Conservation (phyloP, 305 asterid genomes). For the Fraxinus greggii region DNA sequence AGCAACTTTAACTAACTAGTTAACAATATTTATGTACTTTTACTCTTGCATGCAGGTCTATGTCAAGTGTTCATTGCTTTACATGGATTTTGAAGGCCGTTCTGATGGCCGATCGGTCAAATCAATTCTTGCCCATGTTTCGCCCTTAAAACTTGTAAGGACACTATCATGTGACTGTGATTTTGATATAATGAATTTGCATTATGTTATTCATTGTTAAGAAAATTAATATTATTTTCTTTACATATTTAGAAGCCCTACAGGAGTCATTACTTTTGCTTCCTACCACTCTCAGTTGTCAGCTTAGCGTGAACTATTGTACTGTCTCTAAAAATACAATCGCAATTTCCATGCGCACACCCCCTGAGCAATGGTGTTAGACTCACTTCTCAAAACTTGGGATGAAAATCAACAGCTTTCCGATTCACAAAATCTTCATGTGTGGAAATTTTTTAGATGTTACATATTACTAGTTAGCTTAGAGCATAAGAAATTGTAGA, state of each 20-base stretch:
- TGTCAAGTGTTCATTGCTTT: constrained; percentile 80
- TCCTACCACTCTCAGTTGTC: constrained; percentile 13
- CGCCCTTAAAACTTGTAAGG: constrained; percentile 90
- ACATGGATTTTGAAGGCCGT: constrained; percentile 96
- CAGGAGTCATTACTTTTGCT: neutral
- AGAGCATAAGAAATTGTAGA: constrained; percentile 4
- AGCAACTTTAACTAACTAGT: neutral
- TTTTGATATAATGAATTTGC: constrained; percentile 16
- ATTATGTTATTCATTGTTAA: neutral
- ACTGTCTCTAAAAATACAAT: neutral
- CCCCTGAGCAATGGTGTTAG: neutral
- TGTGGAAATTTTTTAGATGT: neutral
- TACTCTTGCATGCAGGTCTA: constrained; percentile 55
- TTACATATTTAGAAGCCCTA: neutral
- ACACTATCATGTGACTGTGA: constrained; percentile 16
- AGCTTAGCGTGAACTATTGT: constrained; percentile 7
- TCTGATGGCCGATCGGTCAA: constrained; percentile 94
- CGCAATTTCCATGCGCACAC: neutral
- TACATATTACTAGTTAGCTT: constrained; percentile 4
- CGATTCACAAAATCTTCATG: constrained; percentile 6
- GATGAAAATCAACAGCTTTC: constrained; percentile 19
- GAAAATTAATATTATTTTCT: constrained; percentile 9
- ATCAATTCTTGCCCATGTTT: constrained; percentile 86
- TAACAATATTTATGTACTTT: constrained; percentile 13
- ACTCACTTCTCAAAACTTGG: constrained; percentile 10